Base-by-base conservation (phyloP, 2,329 filamentous ascomycete genomes). In the Colletotrichum sp. region DNA sequence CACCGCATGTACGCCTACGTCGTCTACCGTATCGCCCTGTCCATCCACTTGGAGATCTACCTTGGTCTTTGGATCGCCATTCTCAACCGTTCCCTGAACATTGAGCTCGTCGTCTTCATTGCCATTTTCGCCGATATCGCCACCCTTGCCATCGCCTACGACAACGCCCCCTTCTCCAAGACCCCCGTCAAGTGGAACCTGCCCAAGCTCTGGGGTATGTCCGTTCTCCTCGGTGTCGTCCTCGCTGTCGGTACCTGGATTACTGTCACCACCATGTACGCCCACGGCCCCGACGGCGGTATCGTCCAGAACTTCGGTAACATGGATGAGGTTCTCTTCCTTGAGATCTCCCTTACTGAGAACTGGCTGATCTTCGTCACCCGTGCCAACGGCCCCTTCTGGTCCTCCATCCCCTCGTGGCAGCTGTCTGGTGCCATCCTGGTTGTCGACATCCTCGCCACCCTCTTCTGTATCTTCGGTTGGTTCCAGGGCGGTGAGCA, bases 291-390 rank as follows among this genome's bases (percentile, higher is more conserved):
- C 81, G 86, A 94, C 80, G 94, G 94, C 81, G 95, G 95, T 91
- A 96, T 98, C 80, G 94, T 96, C 79, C 94, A 98, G 90, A 96
- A 97, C 88, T 94, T 94, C 81, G 95, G 95, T 90, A 91, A 93
- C 83, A 88, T 94, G 71, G 95, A 98, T 80, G 92, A 93, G 80
- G 93, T 98, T 74, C 87, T 98, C 82, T 98, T 98, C 91, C 93
- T 98, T 48, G 92, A 98, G 87, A 95, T 98, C 85, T 95, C 94
- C 15, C 91, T 98, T 71, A 96, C 95, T 76, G 95, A 98, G 90
- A 98, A 98, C 88, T 98, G 96, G 95, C 91, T 98, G 68, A 98
- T 98, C 86, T 98, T 98, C 89, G 96, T 98, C 87, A 98, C 95
- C 79, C 95, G 96, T 90, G 94, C 95, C 87, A 96, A 96, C 86